phyloP scores from a whole-genome alignment of 1,284 basidiomycete genomes.

The Stygiomarasmius scandens region DNA sequence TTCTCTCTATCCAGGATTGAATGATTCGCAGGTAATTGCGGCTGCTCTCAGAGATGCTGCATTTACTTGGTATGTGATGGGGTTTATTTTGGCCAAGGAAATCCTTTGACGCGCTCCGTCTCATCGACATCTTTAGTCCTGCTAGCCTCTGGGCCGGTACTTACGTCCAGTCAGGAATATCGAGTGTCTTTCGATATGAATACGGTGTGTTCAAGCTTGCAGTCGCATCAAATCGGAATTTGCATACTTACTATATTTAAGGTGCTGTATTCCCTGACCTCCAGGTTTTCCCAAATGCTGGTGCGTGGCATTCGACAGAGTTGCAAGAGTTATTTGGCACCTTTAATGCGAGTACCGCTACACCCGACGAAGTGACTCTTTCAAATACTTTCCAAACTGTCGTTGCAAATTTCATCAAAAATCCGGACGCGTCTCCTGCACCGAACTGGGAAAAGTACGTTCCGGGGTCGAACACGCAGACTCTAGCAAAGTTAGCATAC shows the following conservation, averaged over 20 bases:
- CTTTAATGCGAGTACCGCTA: slow-evolving; percentile 16
- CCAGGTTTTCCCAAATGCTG: slow-evolving; percentile 20
- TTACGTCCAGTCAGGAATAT: slow-evolving; percentile 16
- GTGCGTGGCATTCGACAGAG: slow-evolving; percentile 21
- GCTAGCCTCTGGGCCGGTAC: slow-evolving; percentile 19
- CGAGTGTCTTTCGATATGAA: slow-evolving; percentile 17
- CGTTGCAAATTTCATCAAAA: slow-evolving; percentile 21
- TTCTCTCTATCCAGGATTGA: slow-evolving; percentile 18
- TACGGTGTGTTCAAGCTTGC: slow-evolving; percentile 12
- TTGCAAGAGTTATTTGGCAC: slow-evolving; percentile 21
- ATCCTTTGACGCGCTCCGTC: too few relatives aligned
- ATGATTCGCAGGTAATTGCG: slow-evolving; percentile 10
- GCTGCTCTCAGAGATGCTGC: slow-evolving; percentile 11
- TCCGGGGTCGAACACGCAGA: slow-evolving; percentile 5
- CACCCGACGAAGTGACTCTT: slow-evolving; percentile 13
- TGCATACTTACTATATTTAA: background rate
- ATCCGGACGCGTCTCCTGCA: slow-evolving; percentile 19
- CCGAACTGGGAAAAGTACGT: slow-evolving; percentile 19
- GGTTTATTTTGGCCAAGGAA: background rate
- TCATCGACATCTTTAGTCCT: too few relatives aligned
- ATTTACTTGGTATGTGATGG: slow-evolving; percentile 15
- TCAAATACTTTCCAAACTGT: slow-evolving; percentile 23
- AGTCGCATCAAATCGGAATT: background rate
- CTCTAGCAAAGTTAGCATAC: slow-evolving; percentile 21
- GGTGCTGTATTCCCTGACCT: slow-evolving; percentile 22